Percentiles rank a stretch among this genome's conserved stretches.
Evolutionary conservation across 768 basidiomycete species (phyloP).

Genomic region (Agaricus sinodeliciosus): DNA sequence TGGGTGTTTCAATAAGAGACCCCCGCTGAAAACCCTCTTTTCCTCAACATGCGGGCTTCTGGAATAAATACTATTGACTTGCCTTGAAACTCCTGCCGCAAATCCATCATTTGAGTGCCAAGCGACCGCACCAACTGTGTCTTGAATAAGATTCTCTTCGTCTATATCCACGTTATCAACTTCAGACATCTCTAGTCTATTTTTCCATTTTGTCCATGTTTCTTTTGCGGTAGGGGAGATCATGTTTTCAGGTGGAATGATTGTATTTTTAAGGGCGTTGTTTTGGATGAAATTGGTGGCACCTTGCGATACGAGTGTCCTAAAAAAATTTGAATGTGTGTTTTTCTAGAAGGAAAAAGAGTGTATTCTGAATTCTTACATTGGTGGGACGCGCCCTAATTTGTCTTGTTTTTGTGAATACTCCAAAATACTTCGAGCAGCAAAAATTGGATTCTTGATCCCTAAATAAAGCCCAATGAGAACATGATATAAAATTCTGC

Average conservation of each 20-base stretch:
- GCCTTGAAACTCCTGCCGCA: conserved; percentile 78
- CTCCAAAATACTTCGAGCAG: conserved; percentile 53
- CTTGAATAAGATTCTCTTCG: conserved; percentile 41
- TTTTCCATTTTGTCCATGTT: conserved; percentile 61
- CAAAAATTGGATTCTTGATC: conserved; percentile 60
- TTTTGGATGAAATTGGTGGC: conserved; percentile 47
- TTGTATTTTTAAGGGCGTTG: conserved; percentile 18
- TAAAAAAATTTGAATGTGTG: conserved; percentile 15
- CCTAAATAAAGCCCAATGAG: conserved; percentile 28
- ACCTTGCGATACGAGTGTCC: conserved; percentile 57
- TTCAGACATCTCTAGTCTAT: conserved; percentile 24
- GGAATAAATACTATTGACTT: background rate
- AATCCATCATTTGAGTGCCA: conserved; percentile 38
- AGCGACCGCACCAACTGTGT: conserved; percentile 78
- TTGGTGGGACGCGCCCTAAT: conserved; percentile 63
- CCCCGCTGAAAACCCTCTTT: conserved; percentile 46
- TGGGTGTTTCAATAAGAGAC: conserved; percentile 67
- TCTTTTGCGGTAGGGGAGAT: conserved; percentile 39
- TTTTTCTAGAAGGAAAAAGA: no score
- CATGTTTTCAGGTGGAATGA: conserved; percentile 38
- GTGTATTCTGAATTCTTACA: conserved; percentile 35
- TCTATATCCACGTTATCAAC: background rate
- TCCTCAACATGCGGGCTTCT: no score
- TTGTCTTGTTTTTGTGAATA: conserved; percentile 38
- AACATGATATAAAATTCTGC: background rate